Evolutionary conservation across 768 basidiomycete genomes (phyloP), one percentile per base, ranked within the genome.

Genomic region (Rhodotorula kratochvilovae): DNA sequence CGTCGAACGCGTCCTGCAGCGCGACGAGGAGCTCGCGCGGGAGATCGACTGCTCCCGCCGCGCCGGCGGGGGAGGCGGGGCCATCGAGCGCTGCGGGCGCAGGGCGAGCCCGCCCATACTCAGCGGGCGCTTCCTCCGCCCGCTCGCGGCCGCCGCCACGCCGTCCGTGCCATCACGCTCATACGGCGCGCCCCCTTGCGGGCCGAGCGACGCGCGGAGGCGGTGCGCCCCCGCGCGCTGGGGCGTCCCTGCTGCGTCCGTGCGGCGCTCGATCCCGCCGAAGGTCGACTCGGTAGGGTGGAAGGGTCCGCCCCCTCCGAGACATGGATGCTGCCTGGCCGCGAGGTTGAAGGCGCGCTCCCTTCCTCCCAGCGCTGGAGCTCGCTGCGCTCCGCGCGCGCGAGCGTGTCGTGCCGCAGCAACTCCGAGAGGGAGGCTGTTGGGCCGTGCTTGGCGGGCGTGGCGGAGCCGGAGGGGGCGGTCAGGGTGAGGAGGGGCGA

Each of bases 51-150:
- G 25, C 61, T 43, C 60, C 42, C n/a, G 48, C 50, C 50, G 23
- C 13, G 29, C 19, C 23, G 46, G 33, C 21, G 13, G 39, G 29
- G 53, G 15, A 11, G n/a, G n/a, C 29, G 8, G 53, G 35, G 23
- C 25, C 3, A 5, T 57, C 35, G 56, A 2, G 25, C 56, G n/a
- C 3, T 13, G 51, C 27, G 27, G 51, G 13, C n/a, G 27, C 8
- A 5, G 51, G 19, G 36, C 69, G n/a, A 60, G 50, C 12, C 69
- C 69, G 55, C 69, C 69, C 54, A 70, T 33, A n/a, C 69, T 70
- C 17, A 15, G 21, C 25, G 69, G 69, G 27, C 68, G 58, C 29
- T 60, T 61, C n/a, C 23, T 36, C 43, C 56, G 21, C 23, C 21
- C 36, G 36, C 31, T 19, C 6, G 17, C 35, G 23, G 5, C 27